phyloP scores from a whole-genome alignment of 805 yeast genomes.

The Lipomyces chichibuensis region DNA sequence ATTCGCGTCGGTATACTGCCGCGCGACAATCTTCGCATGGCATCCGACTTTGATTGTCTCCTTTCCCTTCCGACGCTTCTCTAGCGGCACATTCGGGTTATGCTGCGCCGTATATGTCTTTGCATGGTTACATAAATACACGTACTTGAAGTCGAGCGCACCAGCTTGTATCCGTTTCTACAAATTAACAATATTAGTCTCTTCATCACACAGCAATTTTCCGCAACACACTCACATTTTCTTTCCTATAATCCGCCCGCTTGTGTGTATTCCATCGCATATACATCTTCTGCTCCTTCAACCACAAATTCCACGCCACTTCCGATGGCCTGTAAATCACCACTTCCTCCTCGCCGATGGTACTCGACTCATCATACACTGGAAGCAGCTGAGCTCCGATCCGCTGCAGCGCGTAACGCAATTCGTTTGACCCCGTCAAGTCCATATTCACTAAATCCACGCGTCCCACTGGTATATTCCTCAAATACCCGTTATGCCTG shows the following conservation, averaged over 20 bases:
- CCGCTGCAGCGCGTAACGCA: constrained; percentile 20
- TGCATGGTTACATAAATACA: constrained; percentile 30
- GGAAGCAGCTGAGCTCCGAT: constrained; percentile 28
- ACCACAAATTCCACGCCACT: constrained; percentile 22
- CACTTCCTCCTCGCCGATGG: constrained; percentile 26
- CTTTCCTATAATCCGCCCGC: constrained; percentile 28
- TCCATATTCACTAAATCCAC: not conserved
- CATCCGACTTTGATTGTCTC: constrained; percentile 33
- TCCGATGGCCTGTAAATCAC: constrained; percentile 24
- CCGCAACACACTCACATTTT: constrained; percentile 17
- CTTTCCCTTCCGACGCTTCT: constrained; percentile 28
- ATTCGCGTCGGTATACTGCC: constrained; percentile 30
- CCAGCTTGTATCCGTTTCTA: constrained; percentile 32
- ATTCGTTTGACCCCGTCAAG: constrained; percentile 5
- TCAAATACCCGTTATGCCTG: not conserved
- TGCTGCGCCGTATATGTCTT: constrained; percentile 27
- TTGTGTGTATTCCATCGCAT: constrained; percentile 28
- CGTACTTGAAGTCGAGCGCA: constrained; percentile 30
- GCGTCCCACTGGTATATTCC: not conserved
- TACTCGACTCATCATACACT: constrained; percentile 23
- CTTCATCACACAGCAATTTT: not conserved
- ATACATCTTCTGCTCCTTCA: constrained; percentile 30
- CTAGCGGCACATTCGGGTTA: constrained; percentile 28
- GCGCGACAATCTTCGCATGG: constrained; percentile 30
- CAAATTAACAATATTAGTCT: not conserved